These are phyloP conservation scores for Coniochaeta pulveracea DNA, from an alignment of 2,329 filamentous ascomycete genomes.

Conservation along the genomic window DNA sequence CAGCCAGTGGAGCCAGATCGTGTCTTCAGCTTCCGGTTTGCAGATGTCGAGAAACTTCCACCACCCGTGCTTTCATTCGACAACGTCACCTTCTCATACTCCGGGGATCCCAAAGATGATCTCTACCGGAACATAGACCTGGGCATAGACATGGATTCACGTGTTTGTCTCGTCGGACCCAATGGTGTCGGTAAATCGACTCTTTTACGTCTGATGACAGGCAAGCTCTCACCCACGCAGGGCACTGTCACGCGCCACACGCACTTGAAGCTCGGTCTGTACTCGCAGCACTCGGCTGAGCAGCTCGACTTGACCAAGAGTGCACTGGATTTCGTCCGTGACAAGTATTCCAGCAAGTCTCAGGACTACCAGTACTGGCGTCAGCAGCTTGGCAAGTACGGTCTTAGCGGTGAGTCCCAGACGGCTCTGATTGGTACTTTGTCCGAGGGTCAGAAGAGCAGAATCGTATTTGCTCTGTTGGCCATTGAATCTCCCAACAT, in stretches of 20 bases:
- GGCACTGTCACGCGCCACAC: constrained; percentile 86
- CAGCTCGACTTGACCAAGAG: constrained; percentile 98
- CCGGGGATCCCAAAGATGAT: constrained; percentile 77
- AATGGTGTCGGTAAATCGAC: constrained; percentile 99
- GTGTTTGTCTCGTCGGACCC: constrained; percentile 90
- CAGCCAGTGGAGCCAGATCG: constrained; percentile 76
- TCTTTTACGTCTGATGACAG: constrained; percentile 90
- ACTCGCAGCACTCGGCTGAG: constrained; percentile 97
- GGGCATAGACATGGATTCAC: constrained; percentile 98
- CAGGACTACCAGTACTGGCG: constrained; percentile 99
- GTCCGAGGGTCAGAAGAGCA: constrained; percentile 93
- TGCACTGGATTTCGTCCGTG: constrained; percentile 90
- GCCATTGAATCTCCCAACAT: constrained; percentile 97
- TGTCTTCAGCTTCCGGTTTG: constrained; percentile 96
- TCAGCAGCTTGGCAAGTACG: constrained; percentile 91
- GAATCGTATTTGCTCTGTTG: constrained; percentile 94
- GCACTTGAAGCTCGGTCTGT: constrained; percentile 95
- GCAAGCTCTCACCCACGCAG: constrained; percentile 74
- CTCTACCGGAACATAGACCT: constrained; percentile 95
- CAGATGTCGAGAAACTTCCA: constrained; percentile 97
- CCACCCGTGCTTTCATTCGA: constrained; percentile 95
- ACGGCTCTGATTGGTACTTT: constrained; percentile 96
- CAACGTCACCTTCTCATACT: constrained; percentile 96
- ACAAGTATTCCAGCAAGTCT: constrained; percentile 80
- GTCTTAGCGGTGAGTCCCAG: constrained; percentile 84